Evolutionary conservation across 495 filamentous ascomycete genomes (phyloP).

Genomic region (Aspergillus hancockii): DNA sequence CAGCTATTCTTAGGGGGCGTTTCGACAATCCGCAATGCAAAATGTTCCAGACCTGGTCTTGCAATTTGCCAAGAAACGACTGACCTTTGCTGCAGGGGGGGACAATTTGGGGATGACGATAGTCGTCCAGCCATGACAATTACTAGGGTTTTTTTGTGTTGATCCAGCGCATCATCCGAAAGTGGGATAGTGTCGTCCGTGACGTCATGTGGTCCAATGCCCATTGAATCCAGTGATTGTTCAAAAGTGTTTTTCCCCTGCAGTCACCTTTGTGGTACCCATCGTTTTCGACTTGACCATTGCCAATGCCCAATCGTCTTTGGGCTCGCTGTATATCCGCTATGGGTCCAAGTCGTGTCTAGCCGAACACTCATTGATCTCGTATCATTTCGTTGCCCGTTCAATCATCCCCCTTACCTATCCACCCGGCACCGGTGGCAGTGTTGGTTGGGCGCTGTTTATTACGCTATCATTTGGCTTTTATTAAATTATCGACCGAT

Average conservation of each 20-base stretch:
- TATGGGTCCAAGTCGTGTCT: not conserved
- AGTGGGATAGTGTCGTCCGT: not conserved
- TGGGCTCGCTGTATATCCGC: not conserved
- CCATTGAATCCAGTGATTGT: no score
- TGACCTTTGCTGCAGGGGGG: no score
- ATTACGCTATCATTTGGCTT: not conserved
- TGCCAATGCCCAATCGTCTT: not conserved
- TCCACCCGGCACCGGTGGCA: not conserved
- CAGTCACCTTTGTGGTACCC: not conserved
- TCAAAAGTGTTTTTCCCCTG: not conserved
- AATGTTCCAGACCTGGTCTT: no score
- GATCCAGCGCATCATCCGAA: not conserved
- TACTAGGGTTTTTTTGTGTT: not conserved
- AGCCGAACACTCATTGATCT: not conserved
- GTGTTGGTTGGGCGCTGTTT: not conserved
- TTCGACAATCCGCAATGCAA: no score
- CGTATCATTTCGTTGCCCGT: not conserved
- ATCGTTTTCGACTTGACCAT: not conserved
- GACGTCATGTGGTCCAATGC: slow-evolving; percentile 1
- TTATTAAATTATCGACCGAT: not conserved
- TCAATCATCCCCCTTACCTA: not conserved
- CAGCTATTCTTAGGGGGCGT: no score
- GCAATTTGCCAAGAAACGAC: no score
- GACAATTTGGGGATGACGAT: no score
- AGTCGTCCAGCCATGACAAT: not conserved